Evolutionary conservation across 495 filamentous ascomycete genomes (phyloP).

Genomic region (Lentithecium fluviatile): DNA sequence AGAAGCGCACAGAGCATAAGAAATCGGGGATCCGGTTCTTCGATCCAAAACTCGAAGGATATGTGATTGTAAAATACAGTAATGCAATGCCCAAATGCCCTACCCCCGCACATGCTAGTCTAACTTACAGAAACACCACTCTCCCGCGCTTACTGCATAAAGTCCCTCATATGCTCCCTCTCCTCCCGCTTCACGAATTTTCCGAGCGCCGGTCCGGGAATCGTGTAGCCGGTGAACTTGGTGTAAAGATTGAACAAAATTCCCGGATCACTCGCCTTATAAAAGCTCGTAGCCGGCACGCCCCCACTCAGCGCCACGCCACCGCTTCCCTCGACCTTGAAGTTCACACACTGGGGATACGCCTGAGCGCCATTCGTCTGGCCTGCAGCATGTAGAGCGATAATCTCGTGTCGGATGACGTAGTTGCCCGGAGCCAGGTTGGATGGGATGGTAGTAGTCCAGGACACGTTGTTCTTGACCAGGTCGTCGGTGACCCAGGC

Average conservation of each 20-base stretch:
- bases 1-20: too few species aligned
- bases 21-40: too few species aligned
- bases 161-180: slow-evolving; percentile 21
- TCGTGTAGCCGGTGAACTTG: slow-evolving; percentile 34
- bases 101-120: too few species aligned
- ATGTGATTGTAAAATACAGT: too few species aligned
- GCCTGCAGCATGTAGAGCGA: slow-evolving; percentile 33
- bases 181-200: slow-evolving; percentile 18
- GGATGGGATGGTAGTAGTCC: slow-evolving; percentile 27
- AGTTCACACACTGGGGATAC: slow-evolving; percentile 39
- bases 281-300: slow-evolving; percentile 21
- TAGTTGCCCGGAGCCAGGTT: slow-evolving; percentile 34
- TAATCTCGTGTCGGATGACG: slow-evolving; percentile 37
- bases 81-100: too few species aligned
- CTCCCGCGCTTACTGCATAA: neutral
- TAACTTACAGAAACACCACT: too few species aligned
- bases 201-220: slow-evolving; percentile 39
- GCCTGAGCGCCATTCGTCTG: slow-evolving; percentile 33
- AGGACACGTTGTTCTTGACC: slow-evolving; percentile 35
- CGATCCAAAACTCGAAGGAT: too few species aligned
- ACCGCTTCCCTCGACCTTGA: slow-evolving; percentile 29
- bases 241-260: slow-evolving; percentile 33
- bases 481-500: slow-evolving; percentile 33
- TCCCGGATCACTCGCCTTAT: slow-evolving; percentile 30
- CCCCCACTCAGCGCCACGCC: slow-evolving; percentile 13